Evolutionary conservation across 768 basidiomycete species (phyloP).

Genomic region (Termitomyces sp.): DNA sequence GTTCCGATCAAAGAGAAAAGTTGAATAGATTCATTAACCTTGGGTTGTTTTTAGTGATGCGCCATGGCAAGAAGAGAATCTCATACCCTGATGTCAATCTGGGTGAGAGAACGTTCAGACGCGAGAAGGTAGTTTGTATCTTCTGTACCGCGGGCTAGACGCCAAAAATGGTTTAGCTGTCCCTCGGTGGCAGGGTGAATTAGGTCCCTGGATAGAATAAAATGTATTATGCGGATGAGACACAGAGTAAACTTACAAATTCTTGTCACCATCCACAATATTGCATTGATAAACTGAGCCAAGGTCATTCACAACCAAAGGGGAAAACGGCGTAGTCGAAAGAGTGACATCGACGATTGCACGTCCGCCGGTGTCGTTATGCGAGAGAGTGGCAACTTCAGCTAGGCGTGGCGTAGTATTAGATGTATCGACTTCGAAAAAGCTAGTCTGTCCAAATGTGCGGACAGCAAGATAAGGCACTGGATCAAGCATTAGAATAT

Average conservation of each 20-base stretch:
- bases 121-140: constrained; percentile 39
- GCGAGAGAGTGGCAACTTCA: constrained; percentile 33
- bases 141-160: constrained; percentile 34
- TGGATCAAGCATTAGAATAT: constrained; percentile 7
- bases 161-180: constrained; percentile 45
- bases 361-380: constrained; percentile 34
- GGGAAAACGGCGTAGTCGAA: constrained; percentile 24
- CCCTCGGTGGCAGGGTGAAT: constrained; percentile 6
- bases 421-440: constrained; percentile 27
- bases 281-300: constrained; percentile 49
- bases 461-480: constrained; percentile 36
- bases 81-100: constrained; percentile 56
- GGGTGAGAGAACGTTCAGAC: constrained; percentile 36
- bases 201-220: not conserved
- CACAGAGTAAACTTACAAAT: constrained; percentile 30
- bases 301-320: constrained; percentile 41
- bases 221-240: not conserved
- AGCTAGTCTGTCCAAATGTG: constrained; percentile 38
- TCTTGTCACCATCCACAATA: constrained; percentile 28
- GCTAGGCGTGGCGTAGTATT: constrained; percentile 16
- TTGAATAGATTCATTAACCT: constrained; percentile 25
- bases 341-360: constrained; percentile 45
- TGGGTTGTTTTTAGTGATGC: not conserved
- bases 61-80: not conserved
- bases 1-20: constrained; percentile 30